Conservation (phyloP, 2,329 filamentous ascomycete genomes). For the Exophiala mesophila region DNA sequence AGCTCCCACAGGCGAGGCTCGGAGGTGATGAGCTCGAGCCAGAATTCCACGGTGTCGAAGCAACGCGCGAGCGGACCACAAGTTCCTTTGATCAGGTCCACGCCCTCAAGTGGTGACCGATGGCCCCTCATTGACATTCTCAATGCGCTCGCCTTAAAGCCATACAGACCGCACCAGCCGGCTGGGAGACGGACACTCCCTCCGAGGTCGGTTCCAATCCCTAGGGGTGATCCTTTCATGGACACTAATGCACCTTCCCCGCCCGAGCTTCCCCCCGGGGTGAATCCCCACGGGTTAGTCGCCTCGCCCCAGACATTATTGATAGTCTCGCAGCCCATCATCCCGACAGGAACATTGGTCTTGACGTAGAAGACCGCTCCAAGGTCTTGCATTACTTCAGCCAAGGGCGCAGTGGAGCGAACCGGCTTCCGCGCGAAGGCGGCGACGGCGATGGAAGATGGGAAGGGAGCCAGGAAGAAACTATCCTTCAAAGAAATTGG, state of each 20-base stretch:
- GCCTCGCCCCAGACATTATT: slow-evolving; percentile 63
- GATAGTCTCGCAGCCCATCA: slow-evolving; percentile 65
- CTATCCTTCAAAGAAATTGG: slow-evolving; percentile 49
- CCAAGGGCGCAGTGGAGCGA: too few species aligned
- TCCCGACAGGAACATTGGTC: slow-evolving; percentile 57
- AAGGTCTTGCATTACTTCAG: slow-evolving; percentile 12
- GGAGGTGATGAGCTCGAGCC: too few species aligned
- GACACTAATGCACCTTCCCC: slow-evolving; percentile 62
- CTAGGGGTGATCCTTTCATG: slow-evolving; percentile 55
- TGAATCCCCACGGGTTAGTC: slow-evolving; percentile 58
- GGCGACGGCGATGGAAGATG: not conserved
- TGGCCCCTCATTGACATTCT: too few species aligned
- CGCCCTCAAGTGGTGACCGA: too few species aligned
- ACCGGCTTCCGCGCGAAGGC: too few species aligned
- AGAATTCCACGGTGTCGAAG: too few species aligned
- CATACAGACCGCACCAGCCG: slow-evolving; percentile 44
- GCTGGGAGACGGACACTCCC: slow-evolving; percentile 46
- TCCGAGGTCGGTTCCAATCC: slow-evolving; percentile 61
- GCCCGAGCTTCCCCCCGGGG: slow-evolving; percentile 62
- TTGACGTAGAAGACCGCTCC: slow-evolving; percentile 56
- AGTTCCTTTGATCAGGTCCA: too few species aligned
- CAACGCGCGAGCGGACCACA: too few species aligned
- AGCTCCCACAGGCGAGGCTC: too few species aligned
- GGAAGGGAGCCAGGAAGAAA: not conserved
- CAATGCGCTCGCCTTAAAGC: slow-evolving; percentile 38